Percentiles rank a stretch among this genome's conserved stretches.
phyloP scores from a whole-genome alignment of 495 filamentous ascomycete species.

The Penicillium odoratum region DNA sequence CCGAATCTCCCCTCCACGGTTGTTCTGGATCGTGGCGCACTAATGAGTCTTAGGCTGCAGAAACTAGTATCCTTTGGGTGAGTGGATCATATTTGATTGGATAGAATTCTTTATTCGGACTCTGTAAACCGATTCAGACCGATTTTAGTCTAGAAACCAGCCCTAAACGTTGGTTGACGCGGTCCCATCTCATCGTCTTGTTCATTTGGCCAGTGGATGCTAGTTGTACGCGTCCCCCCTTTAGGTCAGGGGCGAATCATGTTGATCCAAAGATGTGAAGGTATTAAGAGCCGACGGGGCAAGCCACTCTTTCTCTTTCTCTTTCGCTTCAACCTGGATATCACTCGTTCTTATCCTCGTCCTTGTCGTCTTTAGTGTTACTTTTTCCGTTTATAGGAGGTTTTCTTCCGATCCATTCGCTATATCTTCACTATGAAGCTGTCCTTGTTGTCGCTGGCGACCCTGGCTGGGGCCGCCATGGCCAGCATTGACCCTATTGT shows the following conservation, averaged over 20 bases:
- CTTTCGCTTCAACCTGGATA: conserved; percentile 7
- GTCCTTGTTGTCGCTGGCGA: conserved; percentile 44
- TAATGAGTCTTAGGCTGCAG: conserved; percentile 17
- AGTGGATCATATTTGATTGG: conserved; percentile 11
- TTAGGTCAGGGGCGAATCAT: conserved; percentile 25
- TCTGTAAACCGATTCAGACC: conserved; percentile 11
- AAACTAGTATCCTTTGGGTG: conserved; percentile 16
- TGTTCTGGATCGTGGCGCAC: conserved; percentile 8
- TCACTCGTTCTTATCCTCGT: conserved; percentile 18
- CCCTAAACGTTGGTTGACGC: conserved; percentile 24
- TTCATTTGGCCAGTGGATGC: conserved; percentile 9
- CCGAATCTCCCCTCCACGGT: not conserved
- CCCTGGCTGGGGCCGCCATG: conserved; percentile 52
- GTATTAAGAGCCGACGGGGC: conserved; percentile 24
- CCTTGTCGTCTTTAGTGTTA: conserved; percentile 1
- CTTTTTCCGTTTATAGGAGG: conserved; percentile 2
- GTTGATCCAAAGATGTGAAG: conserved; percentile 6
- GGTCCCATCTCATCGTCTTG: conserved; percentile 10
- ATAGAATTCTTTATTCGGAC: conserved; percentile 6
- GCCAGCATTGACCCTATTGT: conserved; percentile 66
- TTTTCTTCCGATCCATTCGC: conserved; percentile 21
- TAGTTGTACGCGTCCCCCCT: conserved; percentile 24
- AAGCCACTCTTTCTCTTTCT: conserved; percentile 15
- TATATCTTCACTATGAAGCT: conserved; percentile 40
- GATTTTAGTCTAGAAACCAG: conserved; percentile 7